Base-by-base conservation (phyloP, 345 rosid species). In the Sapria himalayana region DNA sequence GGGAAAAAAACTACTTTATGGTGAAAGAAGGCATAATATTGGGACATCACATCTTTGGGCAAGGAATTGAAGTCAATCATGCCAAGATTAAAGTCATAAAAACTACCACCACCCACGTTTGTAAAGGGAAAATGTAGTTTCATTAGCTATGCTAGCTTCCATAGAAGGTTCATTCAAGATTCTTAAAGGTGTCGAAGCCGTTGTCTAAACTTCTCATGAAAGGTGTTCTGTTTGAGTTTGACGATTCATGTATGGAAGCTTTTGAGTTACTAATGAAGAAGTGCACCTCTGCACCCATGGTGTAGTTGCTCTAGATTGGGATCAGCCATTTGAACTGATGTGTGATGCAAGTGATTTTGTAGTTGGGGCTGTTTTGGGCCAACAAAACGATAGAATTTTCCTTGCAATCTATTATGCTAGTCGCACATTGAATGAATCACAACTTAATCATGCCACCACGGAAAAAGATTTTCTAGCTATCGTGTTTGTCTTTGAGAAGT, bases 341-440 rank as follows among this genome's bases (percentile, higher is more conserved):
- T 44, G 38, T 19, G 48, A 44, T 44, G 23, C 3, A 1, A 16
- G 38, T 19, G 48, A 44, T 7, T 44, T 17, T n/a, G 37, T 4
- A 29, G 9, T 19, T 2, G 37, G 37, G 2, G 37, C 24, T 0
- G 15, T 44, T 6, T 19, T 29, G 4, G 38, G 48, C 22, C 48
- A 44, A 19, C 3, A 1, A 19, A 18, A 18, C 2, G 25, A 29
- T 1, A 44, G 19, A 13, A 2, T 2, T 2, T 29, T 29, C 7
- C 1, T 17, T 9, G 37, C n/a, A 1, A 44, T 44, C 10, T 44
- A 16, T 11, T 44, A 5, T 12, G 14, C 5, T 2, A 44, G 37
- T 19, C 17, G 10, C 1, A 2, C 13, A 4, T n/a, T 44, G 2
- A 23, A 19, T 2, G 45, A 22, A 0, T 9, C 31, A 0, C 29